Conservation (phyloP, 148 eudicot genomes). For the Pouteria glomerata region DNA sequence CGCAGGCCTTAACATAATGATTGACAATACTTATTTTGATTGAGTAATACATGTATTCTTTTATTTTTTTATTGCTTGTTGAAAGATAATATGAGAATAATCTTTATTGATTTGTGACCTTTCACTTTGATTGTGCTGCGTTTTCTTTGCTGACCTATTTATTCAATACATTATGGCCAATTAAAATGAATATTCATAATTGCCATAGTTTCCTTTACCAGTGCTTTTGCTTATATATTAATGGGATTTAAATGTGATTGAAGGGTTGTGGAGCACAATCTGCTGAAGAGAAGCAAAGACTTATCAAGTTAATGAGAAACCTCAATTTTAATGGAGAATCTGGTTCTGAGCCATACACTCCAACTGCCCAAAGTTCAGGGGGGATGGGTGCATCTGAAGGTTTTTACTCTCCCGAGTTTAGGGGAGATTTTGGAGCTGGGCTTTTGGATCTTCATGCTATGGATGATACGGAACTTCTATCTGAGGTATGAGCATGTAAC, state of each 20-base stretch:
- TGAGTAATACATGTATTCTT: neutral
- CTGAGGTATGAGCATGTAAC: slow-evolving; percentile 50
- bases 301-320: slow-evolving; percentile 87
- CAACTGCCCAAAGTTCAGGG: slow-evolving; percentile 62
- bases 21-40: neutral
- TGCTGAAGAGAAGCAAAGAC: slow-evolving; percentile 94
- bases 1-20: no score
- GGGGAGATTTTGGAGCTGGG: slow-evolving; percentile 99
- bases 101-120: neutral
- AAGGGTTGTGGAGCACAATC: slow-evolving; percentile 99
- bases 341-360: slow-evolving; percentile 81
- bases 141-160: neutral
- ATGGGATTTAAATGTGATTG: slow-evolving; percentile 12
- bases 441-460: slow-evolving; percentile 95
- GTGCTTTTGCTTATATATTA: neutral
- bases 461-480: slow-evolving; percentile 98
- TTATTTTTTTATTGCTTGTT: neutral
- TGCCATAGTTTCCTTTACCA: neutral
- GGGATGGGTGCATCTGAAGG: slow-evolving; percentile 54
- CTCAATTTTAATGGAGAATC: slow-evolving; percentile 89
- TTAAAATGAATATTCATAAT: neutral
- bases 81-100: neutral
- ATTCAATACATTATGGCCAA: neutral
- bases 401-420: slow-evolving; percentile 71
- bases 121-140: neutral